Percentiles rank a stretch among this genome's conserved stretches.
Conservation (phyloP, 768 basidiomycete species). For the Suillus ampliporus region DNA sequence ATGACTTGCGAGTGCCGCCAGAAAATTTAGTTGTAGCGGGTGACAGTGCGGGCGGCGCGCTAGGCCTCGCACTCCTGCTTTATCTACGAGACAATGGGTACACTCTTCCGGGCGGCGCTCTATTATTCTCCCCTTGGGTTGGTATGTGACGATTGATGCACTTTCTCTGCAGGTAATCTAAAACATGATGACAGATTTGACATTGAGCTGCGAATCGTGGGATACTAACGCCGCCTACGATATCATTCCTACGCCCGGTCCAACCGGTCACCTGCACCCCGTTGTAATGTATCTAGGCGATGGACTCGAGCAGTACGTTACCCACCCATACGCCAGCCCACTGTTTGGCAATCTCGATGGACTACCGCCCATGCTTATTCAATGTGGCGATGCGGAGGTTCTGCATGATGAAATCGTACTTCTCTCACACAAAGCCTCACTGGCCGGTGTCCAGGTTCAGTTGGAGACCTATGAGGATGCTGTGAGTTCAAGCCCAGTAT, state of each 20-base stretch:
- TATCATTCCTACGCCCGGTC: constrained; percentile 73
- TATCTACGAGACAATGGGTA: constrained; percentile 94
- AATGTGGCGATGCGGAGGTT: constrained; percentile 93
- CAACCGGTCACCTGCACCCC: constrained; percentile 88
- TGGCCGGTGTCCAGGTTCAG: constrained; percentile 83
- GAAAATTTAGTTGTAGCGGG: constrained; percentile 90
- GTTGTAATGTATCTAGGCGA: constrained; percentile 93
- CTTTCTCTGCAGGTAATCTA: constrained; percentile 11
- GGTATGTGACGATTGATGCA: constrained; percentile 57
- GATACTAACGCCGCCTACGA: constrained; percentile 90
- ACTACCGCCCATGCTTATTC: constrained; percentile 89
- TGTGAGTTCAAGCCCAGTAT: constrained; percentile 48
- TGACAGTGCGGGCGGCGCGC: constrained; percentile 93
- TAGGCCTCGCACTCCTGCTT: constrained; percentile 85
- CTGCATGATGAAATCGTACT: constrained; percentile 93
- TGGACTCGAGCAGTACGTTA: constrained; percentile 78
- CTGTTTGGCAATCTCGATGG: constrained; percentile 89
- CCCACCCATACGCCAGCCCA: constrained; percentile 95
- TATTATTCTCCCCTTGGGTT: constrained; percentile 95
- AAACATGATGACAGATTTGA: constrained; percentile 64
- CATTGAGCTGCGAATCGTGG: constrained; percentile 99
- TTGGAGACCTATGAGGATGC: constrained; percentile 93
- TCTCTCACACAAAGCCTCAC: constrained; percentile 89
- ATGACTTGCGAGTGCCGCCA: constrained; percentile 89
- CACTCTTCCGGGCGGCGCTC: constrained; percentile 81